phyloP scores from a whole-genome alignment of 768 basidiomycete species.

The Pholiota molesta region DNA sequence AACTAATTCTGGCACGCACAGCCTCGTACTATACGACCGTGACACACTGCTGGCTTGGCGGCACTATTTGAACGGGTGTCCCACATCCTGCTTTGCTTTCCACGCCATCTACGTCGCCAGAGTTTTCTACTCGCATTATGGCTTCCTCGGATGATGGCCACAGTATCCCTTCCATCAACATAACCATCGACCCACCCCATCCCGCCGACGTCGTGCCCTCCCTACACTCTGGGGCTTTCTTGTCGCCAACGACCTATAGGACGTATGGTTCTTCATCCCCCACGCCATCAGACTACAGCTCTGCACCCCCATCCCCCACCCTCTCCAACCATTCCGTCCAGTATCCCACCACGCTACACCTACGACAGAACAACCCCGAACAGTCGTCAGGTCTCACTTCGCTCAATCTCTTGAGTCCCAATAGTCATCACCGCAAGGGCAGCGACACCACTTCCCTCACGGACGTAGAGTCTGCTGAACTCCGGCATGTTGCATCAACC shows the following conservation, averaged over 20 bases:
- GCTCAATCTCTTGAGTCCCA: constrained; percentile 49
- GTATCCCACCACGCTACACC: constrained; percentile 53
- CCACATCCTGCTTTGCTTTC: background rate
- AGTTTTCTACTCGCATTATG: background rate
- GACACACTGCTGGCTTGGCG: constrained; percentile 1
- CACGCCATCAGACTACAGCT: constrained; percentile 28
- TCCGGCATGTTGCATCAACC: constrained; percentile 42
- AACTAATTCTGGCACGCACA: background rate
- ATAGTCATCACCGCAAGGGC: constrained; percentile 52
- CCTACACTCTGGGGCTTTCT: constrained; percentile 18
- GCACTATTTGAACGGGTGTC: background rate
- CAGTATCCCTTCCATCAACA: constrained; percentile 35
- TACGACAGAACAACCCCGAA: constrained; percentile 74
- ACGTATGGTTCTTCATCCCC: constrained; percentile 12
- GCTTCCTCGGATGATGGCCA: constrained; percentile 14
- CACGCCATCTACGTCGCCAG: background rate
- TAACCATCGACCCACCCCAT: constrained; percentile 27
- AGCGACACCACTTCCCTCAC: constrained; percentile 63
- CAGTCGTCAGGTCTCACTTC: constrained; percentile 54
- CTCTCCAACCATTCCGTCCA: constrained; percentile 68
- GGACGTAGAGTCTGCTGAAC: constrained; percentile 57
- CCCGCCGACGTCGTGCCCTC: constrained; percentile 17
- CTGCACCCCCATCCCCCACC: constrained; percentile 74
- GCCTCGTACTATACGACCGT: background rate
- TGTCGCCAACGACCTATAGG: constrained; percentile 17